Evolutionary conservation across 1,284 basidiomycete genomes (phyloP).

Genomic region (Heliocybe sulcata): DNA sequence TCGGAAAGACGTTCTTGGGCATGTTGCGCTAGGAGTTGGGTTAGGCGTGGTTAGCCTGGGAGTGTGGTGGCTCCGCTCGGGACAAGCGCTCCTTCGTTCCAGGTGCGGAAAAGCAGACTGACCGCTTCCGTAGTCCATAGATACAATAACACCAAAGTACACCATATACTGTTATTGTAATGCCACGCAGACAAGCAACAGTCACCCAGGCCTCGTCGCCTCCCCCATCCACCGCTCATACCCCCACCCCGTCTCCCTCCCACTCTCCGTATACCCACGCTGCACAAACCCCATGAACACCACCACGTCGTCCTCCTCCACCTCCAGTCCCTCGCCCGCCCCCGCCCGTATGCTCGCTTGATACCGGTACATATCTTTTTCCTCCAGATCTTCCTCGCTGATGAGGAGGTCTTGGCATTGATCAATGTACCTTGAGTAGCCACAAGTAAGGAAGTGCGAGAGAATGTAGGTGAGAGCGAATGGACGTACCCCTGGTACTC

Average conservation of each 20-base stretch:
- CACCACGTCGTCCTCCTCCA: background rate
- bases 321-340: background rate
- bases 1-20: background rate
- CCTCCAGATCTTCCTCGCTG: conserved; percentile 6
- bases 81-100: background rate
- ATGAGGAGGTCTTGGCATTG: conserved; percentile 61
- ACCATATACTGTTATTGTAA: background rate
- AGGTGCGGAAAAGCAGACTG: background rate
- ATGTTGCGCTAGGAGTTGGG: background rate
- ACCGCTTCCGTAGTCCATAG: background rate
- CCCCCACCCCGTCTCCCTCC: background rate
- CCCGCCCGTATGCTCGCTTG: background rate
- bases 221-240: background rate
- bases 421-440: conserved; percentile 54
- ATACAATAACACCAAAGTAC: background rate
- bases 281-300: background rate
- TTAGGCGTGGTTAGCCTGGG: background rate
- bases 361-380: conserved; percentile 3
- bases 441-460: background rate
- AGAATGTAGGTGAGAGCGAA: conserved; percentile 3
- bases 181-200: background rate
- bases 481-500: conserved; percentile 73
- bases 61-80: background rate
- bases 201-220: background rate
- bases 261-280: background rate